A percentile compares a stretch with the other conserved stretches of the same genome.
phyloP scores from a whole-genome alignment of 305 asterid genomes.

The Lippia alba region DNA sequence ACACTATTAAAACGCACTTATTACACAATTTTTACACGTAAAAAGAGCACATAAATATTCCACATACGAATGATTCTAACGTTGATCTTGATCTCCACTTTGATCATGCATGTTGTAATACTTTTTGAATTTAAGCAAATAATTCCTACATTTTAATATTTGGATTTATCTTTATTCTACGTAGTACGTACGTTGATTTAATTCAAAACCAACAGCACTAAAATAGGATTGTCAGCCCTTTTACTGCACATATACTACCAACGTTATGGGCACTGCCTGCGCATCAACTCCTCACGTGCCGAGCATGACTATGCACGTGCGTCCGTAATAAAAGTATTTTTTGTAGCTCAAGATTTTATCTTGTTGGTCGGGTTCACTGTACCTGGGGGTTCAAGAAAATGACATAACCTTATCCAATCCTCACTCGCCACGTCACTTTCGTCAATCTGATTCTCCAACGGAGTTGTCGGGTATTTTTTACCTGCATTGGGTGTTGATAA shows the following conservation, averaged over 20 bases:
- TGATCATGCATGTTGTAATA: background rate
- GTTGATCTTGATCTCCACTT: background rate
- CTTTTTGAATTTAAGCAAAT: background rate
- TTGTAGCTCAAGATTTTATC: background rate
- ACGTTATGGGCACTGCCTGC: too few species aligned
- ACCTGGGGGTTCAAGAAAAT: background rate
- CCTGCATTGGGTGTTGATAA: too few species aligned
- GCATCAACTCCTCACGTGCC: background rate
- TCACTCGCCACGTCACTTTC: conserved; percentile 15
- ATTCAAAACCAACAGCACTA: background rate
- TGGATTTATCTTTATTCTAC: background rate
- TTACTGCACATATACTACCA: too few species aligned
- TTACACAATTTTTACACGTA: background rate
- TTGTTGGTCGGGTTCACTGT: conserved; percentile 24
- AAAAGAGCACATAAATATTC: conserved; percentile 3
- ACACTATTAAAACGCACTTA: background rate
- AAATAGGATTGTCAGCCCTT: too few species aligned
- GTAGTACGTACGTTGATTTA: background rate
- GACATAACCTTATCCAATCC: too few species aligned
- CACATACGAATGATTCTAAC: background rate
- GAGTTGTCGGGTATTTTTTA: too few species aligned
- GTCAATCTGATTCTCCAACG: background rate
- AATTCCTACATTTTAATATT: too few species aligned
- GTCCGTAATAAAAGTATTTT: background rate
- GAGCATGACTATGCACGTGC: conserved; percentile 1